Evolutionary conservation across 106 monocot species (phyloP).

Genomic region (Dendrobium chrysotoxum): DNA sequence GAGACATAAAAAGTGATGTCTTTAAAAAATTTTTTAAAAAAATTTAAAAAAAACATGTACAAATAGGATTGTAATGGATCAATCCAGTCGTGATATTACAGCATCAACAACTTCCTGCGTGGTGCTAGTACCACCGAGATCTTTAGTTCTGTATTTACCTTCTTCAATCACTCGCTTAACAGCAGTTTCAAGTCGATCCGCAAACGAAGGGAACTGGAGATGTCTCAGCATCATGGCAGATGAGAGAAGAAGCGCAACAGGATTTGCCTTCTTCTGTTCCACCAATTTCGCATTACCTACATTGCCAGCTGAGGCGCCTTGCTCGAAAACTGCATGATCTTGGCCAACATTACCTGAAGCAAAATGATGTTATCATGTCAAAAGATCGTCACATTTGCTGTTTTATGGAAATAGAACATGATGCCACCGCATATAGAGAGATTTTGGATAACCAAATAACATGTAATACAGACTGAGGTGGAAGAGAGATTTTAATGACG

Average conservation of each 20-base stretch:
- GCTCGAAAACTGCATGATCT: constrained; percentile 42
- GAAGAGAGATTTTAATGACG: too few relatives aligned
- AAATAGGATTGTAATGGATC: not conserved
- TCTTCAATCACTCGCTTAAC: constrained; percentile 15
- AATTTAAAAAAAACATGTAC: not conserved
- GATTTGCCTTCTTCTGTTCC: constrained; percentile 36
- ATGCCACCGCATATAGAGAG: too few relatives aligned
- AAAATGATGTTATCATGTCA: not conserved
- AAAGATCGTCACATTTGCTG: not conserved
- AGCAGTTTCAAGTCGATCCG: constrained; percentile 24
- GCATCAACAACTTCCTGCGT: constrained; percentile 17
- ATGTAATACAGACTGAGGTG: not conserved
- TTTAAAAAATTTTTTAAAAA: too few relatives aligned
- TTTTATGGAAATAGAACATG: too few relatives aligned
- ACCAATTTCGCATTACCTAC: constrained; percentile 32
- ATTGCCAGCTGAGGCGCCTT: constrained; percentile 48
- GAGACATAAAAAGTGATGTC: not conserved
- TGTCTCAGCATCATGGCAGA: constrained; percentile 52
- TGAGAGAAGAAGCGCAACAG: constrained; percentile 38
- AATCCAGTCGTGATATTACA: constrained; percentile 9
- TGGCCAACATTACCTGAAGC: constrained; percentile 41
- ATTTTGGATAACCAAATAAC: not conserved
- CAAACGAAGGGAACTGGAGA: constrained; percentile 44
- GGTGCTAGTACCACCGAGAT: constrained; percentile 12
- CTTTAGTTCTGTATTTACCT: constrained; percentile 17